Conservation (phyloP, 768 basidiomycete species). For the Jaapia argillacea region DNA sequence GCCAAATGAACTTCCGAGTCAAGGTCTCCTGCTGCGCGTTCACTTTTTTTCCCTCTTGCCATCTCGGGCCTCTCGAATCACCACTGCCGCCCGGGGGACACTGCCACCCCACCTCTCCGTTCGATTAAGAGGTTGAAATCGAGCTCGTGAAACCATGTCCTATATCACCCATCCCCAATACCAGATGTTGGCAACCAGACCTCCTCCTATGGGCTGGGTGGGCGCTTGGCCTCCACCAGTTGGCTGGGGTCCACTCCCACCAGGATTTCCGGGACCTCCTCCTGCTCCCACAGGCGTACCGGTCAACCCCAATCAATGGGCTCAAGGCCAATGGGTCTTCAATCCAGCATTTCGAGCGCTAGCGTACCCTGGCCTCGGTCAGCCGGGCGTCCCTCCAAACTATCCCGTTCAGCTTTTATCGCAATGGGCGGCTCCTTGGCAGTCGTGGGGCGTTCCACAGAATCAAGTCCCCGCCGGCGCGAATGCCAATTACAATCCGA, state of each 20-base stretch:
- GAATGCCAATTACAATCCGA: conserved; percentile 37
- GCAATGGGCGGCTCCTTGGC: conserved; percentile 14
- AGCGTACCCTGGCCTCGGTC: conserved; percentile 1
- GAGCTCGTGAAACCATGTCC: too few species aligned
- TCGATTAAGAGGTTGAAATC: too few species aligned
- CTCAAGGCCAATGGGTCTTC: conserved; percentile 30
- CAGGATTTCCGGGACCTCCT: conserved; percentile 34
- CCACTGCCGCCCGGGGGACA: neutral
- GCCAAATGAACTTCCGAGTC: too few species aligned
- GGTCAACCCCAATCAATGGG: conserved; percentile 32
- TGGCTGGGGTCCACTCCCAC: conserved; percentile 18
- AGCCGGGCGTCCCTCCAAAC: conserved; percentile 4
- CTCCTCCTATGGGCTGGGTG: conserved; percentile 19
- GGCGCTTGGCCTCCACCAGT: conserved; percentile 26
- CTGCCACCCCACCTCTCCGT: neutral
- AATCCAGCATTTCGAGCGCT: conserved; percentile 15
- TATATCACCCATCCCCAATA: conserved; percentile 9
- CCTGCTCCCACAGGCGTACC: conserved; percentile 37
- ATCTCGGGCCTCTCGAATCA: too few species aligned
- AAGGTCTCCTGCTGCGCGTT: too few species aligned
- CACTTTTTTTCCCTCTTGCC: too few species aligned
- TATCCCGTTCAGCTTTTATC: neutral
- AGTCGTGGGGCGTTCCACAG: conserved; percentile 17
- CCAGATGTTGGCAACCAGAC: conserved; percentile 4
- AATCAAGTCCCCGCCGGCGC: conserved; percentile 5